These are phyloP conservation scores for Suillus americanus DNA, from an alignment of 768 basidiomycete genomes.

Conservation along the genomic window DNA sequence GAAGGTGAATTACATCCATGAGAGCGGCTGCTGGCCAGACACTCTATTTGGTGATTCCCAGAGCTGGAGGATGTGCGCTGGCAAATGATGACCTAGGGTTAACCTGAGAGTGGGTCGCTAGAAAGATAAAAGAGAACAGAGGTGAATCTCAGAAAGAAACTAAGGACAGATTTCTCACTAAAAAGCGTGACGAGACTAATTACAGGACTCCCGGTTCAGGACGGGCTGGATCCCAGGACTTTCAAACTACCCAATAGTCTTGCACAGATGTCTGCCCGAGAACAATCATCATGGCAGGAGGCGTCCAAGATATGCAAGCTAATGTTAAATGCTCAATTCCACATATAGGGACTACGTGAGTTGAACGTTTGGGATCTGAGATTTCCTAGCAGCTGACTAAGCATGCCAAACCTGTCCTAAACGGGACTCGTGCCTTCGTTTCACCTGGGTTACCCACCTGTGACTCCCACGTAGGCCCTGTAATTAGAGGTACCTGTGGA, in stretches of 20 bases:
- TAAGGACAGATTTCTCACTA: neutral
- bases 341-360: too few relatives aligned
- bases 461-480: too few relatives aligned
- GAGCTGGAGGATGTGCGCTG: neutral
- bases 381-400: too few relatives aligned
- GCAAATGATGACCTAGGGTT: neutral
- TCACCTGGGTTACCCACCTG: too few relatives aligned
- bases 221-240: slow-evolving; percentile 5
- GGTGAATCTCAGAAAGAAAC: neutral
- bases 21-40: neutral
- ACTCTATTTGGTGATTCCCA: neutral
- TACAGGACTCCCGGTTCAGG: neutral
- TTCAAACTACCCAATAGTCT: slow-evolving; percentile 1
- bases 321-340: too few relatives aligned
- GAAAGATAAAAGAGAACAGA: neutral
- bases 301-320: too few relatives aligned
- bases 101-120: neutral
- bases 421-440: too few relatives aligned
- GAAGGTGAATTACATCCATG: neutral
- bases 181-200: neutral
- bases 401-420: too few relatives aligned
- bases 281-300: too few relatives aligned
- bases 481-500: too few relatives aligned
- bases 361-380: too few relatives aligned
- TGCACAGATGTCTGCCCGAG: slow-evolving; percentile 3